Conservation (phyloP, 352 stramenopile species). For the Phytophthora vignae region DNA sequence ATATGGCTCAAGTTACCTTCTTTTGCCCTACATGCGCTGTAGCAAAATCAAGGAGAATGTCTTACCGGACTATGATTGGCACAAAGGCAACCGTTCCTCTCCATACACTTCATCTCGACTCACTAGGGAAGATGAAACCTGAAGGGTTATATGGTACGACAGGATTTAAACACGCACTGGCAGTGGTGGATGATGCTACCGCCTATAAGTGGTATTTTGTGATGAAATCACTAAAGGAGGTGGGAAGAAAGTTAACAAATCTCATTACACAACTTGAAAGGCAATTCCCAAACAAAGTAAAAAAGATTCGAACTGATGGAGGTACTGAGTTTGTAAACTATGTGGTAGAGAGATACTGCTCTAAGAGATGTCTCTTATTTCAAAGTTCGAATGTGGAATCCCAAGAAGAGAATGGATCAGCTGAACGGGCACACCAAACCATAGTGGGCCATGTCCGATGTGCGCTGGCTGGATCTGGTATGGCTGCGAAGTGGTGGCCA, state of each 20-base stretch:
- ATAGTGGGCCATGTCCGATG: constrained; percentile 14
- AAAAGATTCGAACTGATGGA: constrained; percentile 4
- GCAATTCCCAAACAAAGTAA: neutral
- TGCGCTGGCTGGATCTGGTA: constrained; percentile 1
- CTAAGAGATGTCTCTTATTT: neutral
- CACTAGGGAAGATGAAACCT: neutral
- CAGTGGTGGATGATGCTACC: constrained; percentile 9
- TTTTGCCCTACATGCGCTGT: neutral
- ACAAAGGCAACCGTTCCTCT: neutral
- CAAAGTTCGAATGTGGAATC: neutral
- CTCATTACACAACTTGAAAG: neutral
- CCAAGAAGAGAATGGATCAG: neutral
- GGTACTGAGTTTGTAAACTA: constrained; percentile 12
- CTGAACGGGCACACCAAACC: constrained; percentile 14
- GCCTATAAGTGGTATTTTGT: constrained; percentile 23
- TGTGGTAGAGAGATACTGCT: neutral
- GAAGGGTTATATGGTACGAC: constrained; percentile 3
- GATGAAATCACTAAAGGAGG: constrained; percentile 18
- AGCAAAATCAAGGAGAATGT: neutral
- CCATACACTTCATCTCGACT: neutral
- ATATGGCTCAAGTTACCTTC: neutral
- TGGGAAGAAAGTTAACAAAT: neutral
- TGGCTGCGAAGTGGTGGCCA: constrained; percentile 11
- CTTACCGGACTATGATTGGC: neutral
- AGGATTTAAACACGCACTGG: neutral